Conservation (phyloP, 805 yeast species). For the Nakazawaea anatomiae region DNA sequence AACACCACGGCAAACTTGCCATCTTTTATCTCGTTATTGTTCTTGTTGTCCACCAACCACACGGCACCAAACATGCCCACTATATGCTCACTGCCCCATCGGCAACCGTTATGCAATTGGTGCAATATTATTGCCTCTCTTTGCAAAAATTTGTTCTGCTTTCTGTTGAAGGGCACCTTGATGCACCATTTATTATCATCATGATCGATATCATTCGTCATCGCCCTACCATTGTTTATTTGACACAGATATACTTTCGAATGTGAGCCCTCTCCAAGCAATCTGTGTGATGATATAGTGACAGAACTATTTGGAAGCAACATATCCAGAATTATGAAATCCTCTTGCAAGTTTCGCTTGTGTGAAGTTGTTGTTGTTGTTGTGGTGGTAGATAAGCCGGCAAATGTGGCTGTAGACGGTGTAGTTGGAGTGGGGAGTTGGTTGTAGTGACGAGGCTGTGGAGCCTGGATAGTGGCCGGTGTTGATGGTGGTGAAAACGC, state of each 20-base stretch:
- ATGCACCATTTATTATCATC: not conserved
- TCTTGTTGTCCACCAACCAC: not conserved
- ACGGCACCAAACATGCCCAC: constrained; percentile 21
- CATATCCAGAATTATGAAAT: not conserved
- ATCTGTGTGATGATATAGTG: not conserved
- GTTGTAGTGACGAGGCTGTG: not conserved
- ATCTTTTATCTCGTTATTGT: constrained; percentile 15
- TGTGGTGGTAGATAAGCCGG: not conserved
- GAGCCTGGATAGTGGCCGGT: not conserved
- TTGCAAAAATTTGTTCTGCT: not conserved
- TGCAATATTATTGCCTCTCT: constrained; percentile 4
- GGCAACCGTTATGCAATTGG: not conserved
- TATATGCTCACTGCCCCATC: constrained; percentile 15
- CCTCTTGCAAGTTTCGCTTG: constrained; percentile 2
- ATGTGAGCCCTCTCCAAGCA: not conserved
- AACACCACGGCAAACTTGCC: constrained; percentile 18
- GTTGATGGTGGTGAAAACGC: not conserved
- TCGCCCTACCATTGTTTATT: not conserved
- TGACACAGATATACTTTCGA: not conserved
- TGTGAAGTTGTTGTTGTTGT: not conserved
- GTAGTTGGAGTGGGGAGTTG: constrained; percentile 3
- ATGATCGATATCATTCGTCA: not conserved
- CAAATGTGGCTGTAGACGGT: not conserved
- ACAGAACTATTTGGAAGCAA: not conserved
- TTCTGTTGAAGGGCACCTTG: not conserved